A percentile compares a stretch with the other conserved stretches of the same genome.
phyloP scores from a whole-genome alignment of 257 asterid genomes.

The Fraxinus excelsior region DNA sequence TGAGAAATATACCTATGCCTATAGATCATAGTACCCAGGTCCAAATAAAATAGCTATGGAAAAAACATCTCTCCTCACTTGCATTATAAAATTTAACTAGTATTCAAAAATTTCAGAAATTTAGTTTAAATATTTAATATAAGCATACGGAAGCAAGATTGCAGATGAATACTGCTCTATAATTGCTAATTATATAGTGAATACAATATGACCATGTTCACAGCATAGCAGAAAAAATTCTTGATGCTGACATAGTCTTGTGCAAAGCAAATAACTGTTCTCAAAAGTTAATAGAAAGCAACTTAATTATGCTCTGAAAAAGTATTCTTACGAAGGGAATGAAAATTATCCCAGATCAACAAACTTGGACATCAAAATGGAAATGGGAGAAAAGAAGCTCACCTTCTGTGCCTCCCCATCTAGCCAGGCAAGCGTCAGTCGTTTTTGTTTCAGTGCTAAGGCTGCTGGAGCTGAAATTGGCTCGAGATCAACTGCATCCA shows the following conservation, averaged over 20 bases:
- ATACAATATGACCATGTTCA: background rate
- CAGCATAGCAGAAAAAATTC: background rate
- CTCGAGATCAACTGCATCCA: conserved; percentile 51
- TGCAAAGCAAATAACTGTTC: background rate
- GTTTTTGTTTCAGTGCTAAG: conserved; percentile 64
- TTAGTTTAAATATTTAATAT: background rate
- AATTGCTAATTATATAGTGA: background rate
- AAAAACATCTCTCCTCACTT: background rate
- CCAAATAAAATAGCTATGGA: background rate
- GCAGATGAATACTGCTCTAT: background rate
- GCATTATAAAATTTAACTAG: background rate
- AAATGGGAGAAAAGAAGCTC: conserved; percentile 30
- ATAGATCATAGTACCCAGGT: background rate
- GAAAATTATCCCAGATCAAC: conserved; percentile 1
- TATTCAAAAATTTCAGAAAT: background rate
- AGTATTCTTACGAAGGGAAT: background rate
- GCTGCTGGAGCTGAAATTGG: conserved; percentile 51
- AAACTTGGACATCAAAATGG: conserved; percentile 17
- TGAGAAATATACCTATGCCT: background rate
- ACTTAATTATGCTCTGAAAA: conserved; percentile 10
- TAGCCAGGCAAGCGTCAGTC: conserved; percentile 90
- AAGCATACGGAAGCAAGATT: background rate
- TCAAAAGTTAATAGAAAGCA: background rate
- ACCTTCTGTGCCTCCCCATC: conserved; percentile 96
- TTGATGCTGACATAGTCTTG: background rate